These are phyloP conservation scores for Mycena chlorophos DNA, from an alignment of 768 basidiomycete genomes.

Conservation along the genomic window DNA sequence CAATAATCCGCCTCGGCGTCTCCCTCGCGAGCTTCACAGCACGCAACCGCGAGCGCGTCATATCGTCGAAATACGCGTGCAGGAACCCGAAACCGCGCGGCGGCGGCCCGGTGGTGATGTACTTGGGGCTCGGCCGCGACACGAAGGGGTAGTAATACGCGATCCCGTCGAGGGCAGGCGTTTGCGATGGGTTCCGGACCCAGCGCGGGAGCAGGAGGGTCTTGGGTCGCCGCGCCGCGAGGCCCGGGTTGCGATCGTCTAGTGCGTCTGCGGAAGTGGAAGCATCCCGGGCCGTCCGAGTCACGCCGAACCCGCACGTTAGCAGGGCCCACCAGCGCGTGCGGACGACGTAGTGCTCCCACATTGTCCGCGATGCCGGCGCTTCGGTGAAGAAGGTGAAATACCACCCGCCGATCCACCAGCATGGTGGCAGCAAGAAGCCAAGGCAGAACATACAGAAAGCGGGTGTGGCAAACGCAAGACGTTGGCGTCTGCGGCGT, in stretches of 20 bases:
- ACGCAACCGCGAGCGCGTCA: conserved; percentile 15
- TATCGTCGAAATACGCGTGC: conserved; percentile 14
- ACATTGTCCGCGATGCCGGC: conserved; percentile 16
- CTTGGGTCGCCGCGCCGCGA: conserved; percentile 1
- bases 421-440: conserved; percentile 19
- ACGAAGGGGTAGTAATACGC: conserved; percentile 25
- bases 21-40: conserved; percentile 12
- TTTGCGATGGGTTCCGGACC: conserved; percentile 15
- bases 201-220: conserved; percentile 19
- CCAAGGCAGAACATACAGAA: conserved; percentile 24
- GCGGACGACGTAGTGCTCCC: conserved; percentile 18
- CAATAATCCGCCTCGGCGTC: conserved; percentile 19
- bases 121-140: conserved; percentile 17
- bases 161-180: conserved; percentile 17
- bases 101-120: conserved; percentile 12
- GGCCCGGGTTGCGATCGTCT: neutral
- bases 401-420: conserved; percentile 25
- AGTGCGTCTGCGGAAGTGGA: neutral
- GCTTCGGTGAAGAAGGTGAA: conserved; percentile 20
- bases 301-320: conserved; percentile 5
- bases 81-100: conserved; percentile 9
- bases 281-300: neutral
- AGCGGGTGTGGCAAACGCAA: conserved; percentile 19
- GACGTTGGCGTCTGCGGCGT: conserved; percentile 11
- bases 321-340: conserved; percentile 20